A percentile compares a stretch with the other conserved stretches of the same genome.
Evolutionary conservation across 495 filamentous ascomycete genomes (phyloP).

Genomic region (Lineolata rhizophorae): DNA sequence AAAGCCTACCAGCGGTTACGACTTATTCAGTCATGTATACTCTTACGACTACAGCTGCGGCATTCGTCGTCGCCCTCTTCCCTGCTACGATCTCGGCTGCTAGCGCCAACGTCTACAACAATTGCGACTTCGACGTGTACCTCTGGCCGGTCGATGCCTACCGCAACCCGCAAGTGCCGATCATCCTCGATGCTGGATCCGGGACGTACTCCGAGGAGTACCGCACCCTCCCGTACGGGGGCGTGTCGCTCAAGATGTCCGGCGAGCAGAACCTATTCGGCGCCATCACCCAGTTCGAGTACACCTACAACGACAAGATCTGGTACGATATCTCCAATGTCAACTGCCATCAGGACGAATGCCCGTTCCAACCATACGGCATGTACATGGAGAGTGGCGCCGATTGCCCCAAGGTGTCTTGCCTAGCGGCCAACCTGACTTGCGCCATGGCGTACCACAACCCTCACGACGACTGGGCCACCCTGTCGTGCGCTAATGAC

Average conservation of each 20-base stretch:
- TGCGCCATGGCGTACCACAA: constrained; percentile 7
- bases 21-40: no score
- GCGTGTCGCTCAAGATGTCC: constrained; percentile 11
- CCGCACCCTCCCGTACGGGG: neutral
- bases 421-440: neutral
- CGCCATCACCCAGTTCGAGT: constrained; percentile 11
- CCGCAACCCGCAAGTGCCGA: neutral
- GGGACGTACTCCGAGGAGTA: constrained; percentile 10
- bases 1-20: no score
- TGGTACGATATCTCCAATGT: constrained; percentile 13
- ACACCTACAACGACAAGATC: constrained; percentile 6
- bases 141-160: constrained; percentile 7
- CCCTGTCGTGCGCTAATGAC: constrained; percentile 6
- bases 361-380: constrained; percentile 6
- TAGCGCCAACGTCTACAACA: constrained; percentile 8
- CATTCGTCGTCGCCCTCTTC: constrained; percentile 6
- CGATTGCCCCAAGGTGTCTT: constrained; percentile 9
- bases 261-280: constrained; percentile 2
- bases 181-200: neutral
- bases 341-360: constrained; percentile 6
- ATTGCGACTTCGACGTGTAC: constrained; percentile 10
- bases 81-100: constrained; percentile 2
- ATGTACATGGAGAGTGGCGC: constrained; percentile 10
- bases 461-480: constrained; percentile 5
- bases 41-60: no score